Conservation (phyloP, 768 basidiomycete species). For the Neoboletus magnificus region DNA sequence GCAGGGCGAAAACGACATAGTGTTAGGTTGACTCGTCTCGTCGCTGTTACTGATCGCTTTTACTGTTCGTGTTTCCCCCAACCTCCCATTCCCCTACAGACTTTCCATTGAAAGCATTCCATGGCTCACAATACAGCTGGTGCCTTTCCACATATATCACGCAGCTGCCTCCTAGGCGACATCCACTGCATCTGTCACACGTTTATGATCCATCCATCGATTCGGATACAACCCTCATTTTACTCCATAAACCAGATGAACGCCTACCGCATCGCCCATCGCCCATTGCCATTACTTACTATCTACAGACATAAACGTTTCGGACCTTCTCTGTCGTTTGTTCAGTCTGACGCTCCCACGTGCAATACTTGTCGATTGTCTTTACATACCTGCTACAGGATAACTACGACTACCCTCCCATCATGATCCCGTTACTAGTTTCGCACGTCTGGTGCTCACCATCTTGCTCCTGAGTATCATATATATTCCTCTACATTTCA, state of each 20-base stretch:
- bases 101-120: constrained; percentile 3
- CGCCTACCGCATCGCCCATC: background rate
- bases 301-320: constrained; percentile 16
- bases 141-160: background rate
- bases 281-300: constrained; percentile 12
- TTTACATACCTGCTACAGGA: constrained; percentile 21
- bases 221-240: background rate
- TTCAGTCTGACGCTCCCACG: constrained; percentile 2
- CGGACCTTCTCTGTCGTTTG: constrained; percentile 8
- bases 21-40: constrained; percentile 24
- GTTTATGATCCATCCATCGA: constrained; percentile 2
- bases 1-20: constrained; percentile 29
- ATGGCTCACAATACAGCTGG: constrained; percentile 2
- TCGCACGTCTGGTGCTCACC: background rate
- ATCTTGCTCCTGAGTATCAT: constrained; percentile 11
- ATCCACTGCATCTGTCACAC: constrained; percentile 5
- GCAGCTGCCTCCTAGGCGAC: background rate
- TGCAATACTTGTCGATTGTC: constrained; percentile 7
- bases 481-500: constrained; percentile 6
- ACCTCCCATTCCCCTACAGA: background rate
- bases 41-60: constrained; percentile 2
- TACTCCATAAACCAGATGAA: background rate
- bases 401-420: constrained; percentile 6
- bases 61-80: background rate
- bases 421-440: background rate